phyloP scores from a whole-genome alignment of 2,329 filamentous ascomycete genomes.

The Aspergillus sojae region DNA sequence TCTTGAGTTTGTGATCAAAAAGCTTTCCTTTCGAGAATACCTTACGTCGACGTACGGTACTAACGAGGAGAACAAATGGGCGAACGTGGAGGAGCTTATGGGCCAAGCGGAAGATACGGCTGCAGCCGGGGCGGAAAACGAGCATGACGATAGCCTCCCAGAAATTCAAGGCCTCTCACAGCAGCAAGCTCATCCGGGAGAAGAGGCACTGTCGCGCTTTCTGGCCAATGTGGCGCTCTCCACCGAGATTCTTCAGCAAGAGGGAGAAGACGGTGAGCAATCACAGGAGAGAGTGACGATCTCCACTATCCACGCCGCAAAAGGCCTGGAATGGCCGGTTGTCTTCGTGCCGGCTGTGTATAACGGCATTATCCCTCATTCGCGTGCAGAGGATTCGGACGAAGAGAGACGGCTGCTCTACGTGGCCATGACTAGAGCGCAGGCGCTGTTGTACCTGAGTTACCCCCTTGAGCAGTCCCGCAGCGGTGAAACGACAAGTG shows the following conservation, averaged over 20 bases:
- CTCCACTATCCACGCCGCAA: constrained; percentile 94
- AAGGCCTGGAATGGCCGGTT: constrained; percentile 93
- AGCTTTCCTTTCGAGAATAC: constrained; percentile 73
- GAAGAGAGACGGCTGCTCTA: constrained; percentile 90
- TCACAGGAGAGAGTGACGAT: constrained; percentile 71
- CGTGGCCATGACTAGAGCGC: constrained; percentile 93
- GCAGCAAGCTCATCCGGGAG: constrained; percentile 48
- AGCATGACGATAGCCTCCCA: constrained; percentile 58
- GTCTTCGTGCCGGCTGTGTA: constrained; percentile 92
- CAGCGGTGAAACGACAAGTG: constrained; percentile 58
- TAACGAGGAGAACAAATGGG: constrained; percentile 78
- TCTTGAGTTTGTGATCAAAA: constrained; percentile 61
- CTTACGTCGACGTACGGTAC: constrained; percentile 71
- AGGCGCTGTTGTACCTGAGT: constrained; percentile 83
- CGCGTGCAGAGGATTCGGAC: constrained; percentile 78
- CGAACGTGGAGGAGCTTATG: constrained; percentile 87
- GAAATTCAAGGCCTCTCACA: constrained; percentile 73
- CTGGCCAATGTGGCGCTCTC: constrained; percentile 89
- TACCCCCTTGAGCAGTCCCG: constrained; percentile 71
- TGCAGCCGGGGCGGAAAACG: constrained; percentile 55
- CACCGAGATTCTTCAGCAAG: constrained; percentile 63
- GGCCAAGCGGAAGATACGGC: constrained; percentile 74
- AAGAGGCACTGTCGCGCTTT: constrained; percentile 74
- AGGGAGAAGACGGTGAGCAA: constrained; percentile 60
- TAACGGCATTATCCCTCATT: constrained; percentile 87